Conservation (phyloP, 73 alveolate species). For the Symbiodinium natans region DNA sequence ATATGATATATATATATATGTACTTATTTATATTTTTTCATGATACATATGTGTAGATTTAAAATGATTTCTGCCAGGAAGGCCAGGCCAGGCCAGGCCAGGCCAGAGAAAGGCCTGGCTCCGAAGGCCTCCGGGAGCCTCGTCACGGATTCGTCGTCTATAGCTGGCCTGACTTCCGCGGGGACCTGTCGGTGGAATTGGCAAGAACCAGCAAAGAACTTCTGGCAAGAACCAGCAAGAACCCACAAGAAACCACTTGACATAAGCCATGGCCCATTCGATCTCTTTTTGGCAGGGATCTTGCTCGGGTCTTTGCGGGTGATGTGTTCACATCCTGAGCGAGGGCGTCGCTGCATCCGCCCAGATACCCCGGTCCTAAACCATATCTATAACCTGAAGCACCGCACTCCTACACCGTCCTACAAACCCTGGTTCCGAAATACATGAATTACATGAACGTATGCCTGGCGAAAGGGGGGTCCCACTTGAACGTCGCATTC, state of each 20-base stretch:
- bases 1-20: too few species aligned
- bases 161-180: neutral
- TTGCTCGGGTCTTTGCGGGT: neutral
- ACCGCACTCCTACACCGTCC: too few species aligned
- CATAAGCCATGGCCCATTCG: neutral
- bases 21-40: too few species aligned
- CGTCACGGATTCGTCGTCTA: neutral
- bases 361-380: too few species aligned
- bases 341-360: neutral
- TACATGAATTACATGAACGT: too few species aligned
- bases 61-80: too few species aligned
- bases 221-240: too few species aligned
- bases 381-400: too few species aligned
- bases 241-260: neutral
- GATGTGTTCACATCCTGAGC: neutral
- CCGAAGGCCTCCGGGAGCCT: neutral
- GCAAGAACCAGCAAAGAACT: too few species aligned
- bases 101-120: neutral
- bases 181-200: neutral
- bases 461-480: conserved; percentile 5
- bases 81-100: too few species aligned
- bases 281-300: neutral
- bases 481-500: neutral
- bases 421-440: too few species aligned
- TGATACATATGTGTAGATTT: too few species aligned